Base-by-base conservation (phyloP, 2,329 filamentous ascomycete species). In the Drechmeria coniospora region DNA sequence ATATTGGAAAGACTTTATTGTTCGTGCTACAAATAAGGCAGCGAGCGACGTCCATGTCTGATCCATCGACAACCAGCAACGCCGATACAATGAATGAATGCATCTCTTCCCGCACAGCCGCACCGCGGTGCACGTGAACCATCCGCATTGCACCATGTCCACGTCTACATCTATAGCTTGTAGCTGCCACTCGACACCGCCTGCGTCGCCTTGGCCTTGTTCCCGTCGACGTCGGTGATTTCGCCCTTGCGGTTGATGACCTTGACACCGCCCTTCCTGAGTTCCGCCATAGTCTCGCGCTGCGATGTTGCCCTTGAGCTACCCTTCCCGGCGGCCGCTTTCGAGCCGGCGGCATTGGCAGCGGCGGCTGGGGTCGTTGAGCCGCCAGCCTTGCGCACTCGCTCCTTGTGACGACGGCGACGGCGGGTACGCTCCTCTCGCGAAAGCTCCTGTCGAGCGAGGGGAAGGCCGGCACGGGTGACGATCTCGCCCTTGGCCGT, bases 221-320 rank as follows among this genome's bases (percentile, higher is more conserved):
- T 82, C 17, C 86, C 86, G 40, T 90, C 74, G 19, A 93, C 68
- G 55, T 92, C 79, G 12, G 77, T 76, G 30, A 93, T 59, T 51
- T 86, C 77, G 28, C 87, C 87, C 61, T 82, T 86, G 56, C 79
- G 80, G 36, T 84, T 86, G 56, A 94, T 90, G 34, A 95, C 70
- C 64, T 79, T 87, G 42, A 94, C 87, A 34, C 81, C 81, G 28
- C 81, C 84, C 65, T 79, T 81, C 61, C 78, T 82, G 46, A 87
- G 57, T 32, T 77, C 70, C 2, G 69, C 69, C 30, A 82, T 49
- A 22, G 80, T 62, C 21, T 59, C 49, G 31, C 47, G 49, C 43
- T 54, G 47, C 48, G 49, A 50, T 61, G 38, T 59, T 56, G 32
- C 49, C 49, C 29, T 32, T 21, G 6, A 5, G 9, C 20, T 11